A percentile compares a stretch with the other conserved stretches of the same genome.
Conservation (phyloP, 202 grass and related monocot genomes). For the Setaria viridis region DNA sequence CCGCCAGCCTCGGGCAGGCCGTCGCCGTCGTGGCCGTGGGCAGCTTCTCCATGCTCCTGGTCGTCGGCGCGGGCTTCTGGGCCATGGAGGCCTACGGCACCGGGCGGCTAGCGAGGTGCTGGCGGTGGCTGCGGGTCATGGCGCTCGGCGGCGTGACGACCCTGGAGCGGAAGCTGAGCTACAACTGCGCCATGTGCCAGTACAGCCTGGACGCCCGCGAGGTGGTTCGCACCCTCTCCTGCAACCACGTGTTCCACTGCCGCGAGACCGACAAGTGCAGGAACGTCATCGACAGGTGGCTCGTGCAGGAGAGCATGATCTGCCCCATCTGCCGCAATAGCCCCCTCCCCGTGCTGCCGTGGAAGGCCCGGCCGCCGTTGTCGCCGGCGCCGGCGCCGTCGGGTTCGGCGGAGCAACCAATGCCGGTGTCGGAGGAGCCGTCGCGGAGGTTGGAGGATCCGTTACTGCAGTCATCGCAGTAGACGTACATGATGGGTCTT, state of each 20-base stretch:
- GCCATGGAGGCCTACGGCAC: neutral
- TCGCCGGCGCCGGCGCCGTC: neutral
- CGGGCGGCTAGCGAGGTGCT: neutral
- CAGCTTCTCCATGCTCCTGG: neutral
- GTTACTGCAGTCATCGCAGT: neutral
- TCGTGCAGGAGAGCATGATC: neutral
- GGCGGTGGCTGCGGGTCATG: neutral
- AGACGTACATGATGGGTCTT: neutral
- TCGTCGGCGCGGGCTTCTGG: neutral
- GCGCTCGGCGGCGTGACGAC: constrained; percentile 42
- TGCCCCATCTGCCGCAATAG: neutral
- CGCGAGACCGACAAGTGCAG: constrained; percentile 6
- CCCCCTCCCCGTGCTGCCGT: neutral
- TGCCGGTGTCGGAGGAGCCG: neutral
- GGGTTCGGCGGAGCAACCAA: neutral
- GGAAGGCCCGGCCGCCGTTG: neutral
- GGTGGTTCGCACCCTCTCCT: constrained; percentile 32
- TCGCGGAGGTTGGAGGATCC: neutral
- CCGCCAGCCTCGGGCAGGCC: neutral
- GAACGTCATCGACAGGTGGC: neutral
- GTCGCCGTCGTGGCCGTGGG: neutral
- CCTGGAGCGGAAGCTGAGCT: neutral
- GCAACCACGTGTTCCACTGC: constrained; percentile 25
- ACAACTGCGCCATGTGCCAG: constrained; percentile 3
- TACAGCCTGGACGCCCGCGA: neutral